Base-by-base conservation (phyloP, 805 yeast species). In the Metschnikowia peoriensis region DNA sequence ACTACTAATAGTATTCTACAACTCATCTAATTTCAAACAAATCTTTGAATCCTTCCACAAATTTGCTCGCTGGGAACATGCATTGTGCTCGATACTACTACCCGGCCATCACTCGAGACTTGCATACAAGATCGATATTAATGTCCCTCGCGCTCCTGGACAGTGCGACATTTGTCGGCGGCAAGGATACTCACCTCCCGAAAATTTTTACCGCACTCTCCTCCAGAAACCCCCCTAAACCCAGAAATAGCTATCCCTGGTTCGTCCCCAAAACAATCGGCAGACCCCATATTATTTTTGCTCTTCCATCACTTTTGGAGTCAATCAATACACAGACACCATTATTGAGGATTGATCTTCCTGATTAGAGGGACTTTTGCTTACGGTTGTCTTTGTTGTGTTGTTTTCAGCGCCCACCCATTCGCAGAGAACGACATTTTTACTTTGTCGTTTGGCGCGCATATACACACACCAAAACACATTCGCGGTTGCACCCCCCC, bases 341-440 rank as follows among this genome's bases (percentile, higher is more conserved):
- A 39, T 9, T 38, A 28, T 38, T 22, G 44, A 39, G 41, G 47
- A 38, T 28, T 44, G 47, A 28, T 38, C 46, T 35, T 17, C 41
- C 35, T 35, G 45, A 41, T 35, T n/a, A 10, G 17, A 43, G 43
- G 46, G 45, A 46, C 49, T 34, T 41, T 46, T 41, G 50, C 45
- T 35, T 14, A 22, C 22, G 50, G 50, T 37, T 27, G 28, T 37
- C 37, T 44, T 15, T 22, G 51, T 43, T 44, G 49, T 54, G 58
- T 53, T 55, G 54, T 51, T 38, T 42, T 38, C 49, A 48, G 44
- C 50, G 57, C 41, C 50, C 47, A 41, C 54, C 43, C 46, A 41
- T 45, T 48, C 53, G 46, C 49, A 34, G 56, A 41, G 56, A 56
- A 54, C 61, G 62, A 62, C 62, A 58, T 62, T 62, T 59, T 56